Evolutionary conservation across 352 stramenopile species (phyloP).

Genomic region (Globisporangium barbulae): DNA sequence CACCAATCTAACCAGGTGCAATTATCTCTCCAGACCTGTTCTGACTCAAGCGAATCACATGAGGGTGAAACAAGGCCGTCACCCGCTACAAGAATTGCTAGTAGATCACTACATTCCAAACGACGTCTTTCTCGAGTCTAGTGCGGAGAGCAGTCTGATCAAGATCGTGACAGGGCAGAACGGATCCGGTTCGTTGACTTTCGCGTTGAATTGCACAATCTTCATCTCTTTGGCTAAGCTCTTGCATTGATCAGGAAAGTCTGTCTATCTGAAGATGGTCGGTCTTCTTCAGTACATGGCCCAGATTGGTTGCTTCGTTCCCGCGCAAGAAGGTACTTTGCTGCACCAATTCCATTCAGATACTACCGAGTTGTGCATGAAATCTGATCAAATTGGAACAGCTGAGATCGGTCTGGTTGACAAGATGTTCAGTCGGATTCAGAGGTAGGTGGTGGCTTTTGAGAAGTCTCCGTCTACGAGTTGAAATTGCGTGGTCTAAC

Average conservation of each 20-base stretch:
- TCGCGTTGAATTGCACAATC: neutral
- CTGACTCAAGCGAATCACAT: conserved; percentile 51
- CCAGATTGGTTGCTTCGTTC: conserved; percentile 82
- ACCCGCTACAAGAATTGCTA: conserved; percentile 82
- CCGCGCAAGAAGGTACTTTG: conserved; percentile 67
- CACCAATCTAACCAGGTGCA: neutral
- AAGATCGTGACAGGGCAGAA: conserved; percentile 83
- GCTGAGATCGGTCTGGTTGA: conserved; percentile 68
- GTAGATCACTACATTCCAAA: conserved; percentile 86
- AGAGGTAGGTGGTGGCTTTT: conserved; percentile 41
- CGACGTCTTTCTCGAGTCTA: conserved; percentile 48
- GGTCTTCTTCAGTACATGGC: conserved; percentile 82
- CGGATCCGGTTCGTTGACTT: conserved; percentile 53
- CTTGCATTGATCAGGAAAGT: conserved; percentile 61
- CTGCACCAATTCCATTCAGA: neutral
- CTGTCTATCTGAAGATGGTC: conserved; percentile 84
- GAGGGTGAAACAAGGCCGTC: conserved; percentile 53
- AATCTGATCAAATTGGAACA: conserved; percentile 17
- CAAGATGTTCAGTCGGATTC: conserved; percentile 80
- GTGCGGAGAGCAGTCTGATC: conserved; percentile 27
- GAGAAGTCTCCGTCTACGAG: neutral
- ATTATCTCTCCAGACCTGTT: conserved; percentile 26
- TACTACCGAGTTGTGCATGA: neutral
- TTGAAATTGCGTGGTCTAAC: neutral
- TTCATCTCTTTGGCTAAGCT: neutral